Evolutionary conservation across 2,329 filamentous ascomycete species (phyloP).

Genomic region (Fusarium protoensiforme): DNA sequence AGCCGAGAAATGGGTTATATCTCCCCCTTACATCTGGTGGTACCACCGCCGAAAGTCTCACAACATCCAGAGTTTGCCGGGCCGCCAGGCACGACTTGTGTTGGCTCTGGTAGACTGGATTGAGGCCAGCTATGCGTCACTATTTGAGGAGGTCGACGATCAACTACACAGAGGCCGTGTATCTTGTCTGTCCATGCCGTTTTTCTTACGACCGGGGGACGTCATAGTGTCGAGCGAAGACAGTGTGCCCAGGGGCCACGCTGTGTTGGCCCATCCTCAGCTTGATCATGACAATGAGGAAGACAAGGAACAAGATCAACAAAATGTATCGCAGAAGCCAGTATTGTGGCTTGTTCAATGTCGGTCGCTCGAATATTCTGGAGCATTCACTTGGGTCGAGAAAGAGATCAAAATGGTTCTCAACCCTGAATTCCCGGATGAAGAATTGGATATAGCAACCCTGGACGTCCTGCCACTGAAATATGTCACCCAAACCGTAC

Average conservation of each 20-base stretch:
- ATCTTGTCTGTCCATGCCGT: not conserved
- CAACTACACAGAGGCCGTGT: not conserved
- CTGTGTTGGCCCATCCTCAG: not conserved
- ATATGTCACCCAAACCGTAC: not conserved
- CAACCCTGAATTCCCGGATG: not conserved
- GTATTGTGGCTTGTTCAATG: not conserved
- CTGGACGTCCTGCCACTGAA: not conserved
- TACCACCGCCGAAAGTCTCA: slow-evolving; percentile 8
- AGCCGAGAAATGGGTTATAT: not conserved
- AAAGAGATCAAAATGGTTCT: not conserved
- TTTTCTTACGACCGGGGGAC: not conserved
- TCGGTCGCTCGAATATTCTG: not conserved
- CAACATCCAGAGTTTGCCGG: not conserved
- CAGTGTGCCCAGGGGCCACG: not conserved
- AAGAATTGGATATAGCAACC: not conserved
- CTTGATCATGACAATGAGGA: not conserved
- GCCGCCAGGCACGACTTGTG: not conserved
- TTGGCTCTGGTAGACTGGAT: not conserved
- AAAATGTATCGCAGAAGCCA: not conserved
- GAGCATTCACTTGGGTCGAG: not conserved
- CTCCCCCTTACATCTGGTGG: slow-evolving; percentile 8
- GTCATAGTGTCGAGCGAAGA: not conserved
- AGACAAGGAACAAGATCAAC: not conserved
- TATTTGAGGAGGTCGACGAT: not conserved
- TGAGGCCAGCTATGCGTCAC: not conserved